A percentile compares a stretch with the other conserved stretches of the same genome.
Conservation (phyloP, 805 yeast genomes). For the Schwanniomyces yamadae region DNA sequence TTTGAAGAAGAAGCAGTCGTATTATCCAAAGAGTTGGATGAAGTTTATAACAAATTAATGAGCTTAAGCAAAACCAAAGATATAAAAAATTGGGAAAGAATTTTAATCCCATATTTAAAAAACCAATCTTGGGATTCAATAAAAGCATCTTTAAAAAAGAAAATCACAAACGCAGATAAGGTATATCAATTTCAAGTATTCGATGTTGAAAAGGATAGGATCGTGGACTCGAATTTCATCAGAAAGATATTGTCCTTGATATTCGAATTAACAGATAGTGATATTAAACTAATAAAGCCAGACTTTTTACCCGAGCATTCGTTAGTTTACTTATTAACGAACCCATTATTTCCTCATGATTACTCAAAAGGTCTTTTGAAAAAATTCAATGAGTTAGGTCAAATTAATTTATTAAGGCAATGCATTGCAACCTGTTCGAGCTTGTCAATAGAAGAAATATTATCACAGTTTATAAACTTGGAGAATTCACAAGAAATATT, state of each 20-base stretch:
- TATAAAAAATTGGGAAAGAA: constrained; percentile 25
- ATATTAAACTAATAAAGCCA: constrained; percentile 21
- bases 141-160: constrained; percentile 14
- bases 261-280: constrained; percentile 21
- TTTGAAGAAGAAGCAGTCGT: constrained; percentile 16
- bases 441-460: constrained; percentile 60
- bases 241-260: constrained; percentile 43
- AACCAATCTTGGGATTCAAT: constrained; percentile 24
- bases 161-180: constrained; percentile 9
- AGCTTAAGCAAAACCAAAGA: constrained; percentile 16
- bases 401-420: constrained; percentile 71
- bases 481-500: constrained; percentile 63
- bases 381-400: constrained; percentile 39
- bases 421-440: constrained; percentile 79
- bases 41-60: constrained; percentile 25
- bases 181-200: constrained; percentile 41
- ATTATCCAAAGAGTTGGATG: constrained; percentile 17
- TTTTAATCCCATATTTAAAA: constrained; percentile 31
- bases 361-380: constrained; percentile 56
- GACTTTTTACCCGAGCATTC: constrained; percentile 54
- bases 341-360: constrained; percentile 76
- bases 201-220: constrained; percentile 65
- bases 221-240: constrained; percentile 60
- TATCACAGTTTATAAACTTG: constrained; percentile 53
- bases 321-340: constrained; percentile 74